Evolutionary conservation across 2,329 filamentous ascomycete species (phyloP).

Genomic region (Parastagonospora avenae): DNA sequence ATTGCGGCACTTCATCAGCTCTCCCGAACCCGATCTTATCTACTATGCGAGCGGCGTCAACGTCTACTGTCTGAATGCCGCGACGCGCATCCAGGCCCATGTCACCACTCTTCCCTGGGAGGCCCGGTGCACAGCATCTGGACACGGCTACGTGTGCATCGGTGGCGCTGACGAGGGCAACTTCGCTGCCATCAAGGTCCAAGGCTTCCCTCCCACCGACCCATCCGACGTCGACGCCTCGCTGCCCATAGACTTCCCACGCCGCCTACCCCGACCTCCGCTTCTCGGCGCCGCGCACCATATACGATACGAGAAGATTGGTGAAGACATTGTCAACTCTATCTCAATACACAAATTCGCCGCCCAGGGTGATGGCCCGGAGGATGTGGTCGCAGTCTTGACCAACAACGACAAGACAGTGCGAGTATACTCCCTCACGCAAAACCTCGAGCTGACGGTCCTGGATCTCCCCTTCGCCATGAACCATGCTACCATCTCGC

Average conservation of each 20-base stretch:
- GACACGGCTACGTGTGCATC: slow-evolving; percentile 86
- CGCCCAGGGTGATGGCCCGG: slow-evolving; percentile 47
- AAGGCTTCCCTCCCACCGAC: slow-evolving; percentile 48
- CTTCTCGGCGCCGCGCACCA: slow-evolving; percentile 41
- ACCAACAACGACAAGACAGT: slow-evolving; percentile 93
- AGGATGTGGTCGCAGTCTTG: slow-evolving; percentile 73
- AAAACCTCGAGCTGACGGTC: slow-evolving; percentile 70
- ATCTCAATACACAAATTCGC: slow-evolving; percentile 65
- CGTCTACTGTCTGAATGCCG: slow-evolving; percentile 62
- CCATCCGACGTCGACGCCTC: slow-evolving; percentile 61
- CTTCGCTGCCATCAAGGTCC: slow-evolving; percentile 77
- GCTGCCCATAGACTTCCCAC: slow-evolving; percentile 58
- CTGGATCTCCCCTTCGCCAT: slow-evolving; percentile 82
- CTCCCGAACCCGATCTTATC: slow-evolving; percentile 74
- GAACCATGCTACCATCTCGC: slow-evolving; percentile 93
- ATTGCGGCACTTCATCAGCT: slow-evolving; percentile 87
- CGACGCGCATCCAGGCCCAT: slow-evolving; percentile 72
- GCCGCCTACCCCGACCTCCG: slow-evolving; percentile 42
- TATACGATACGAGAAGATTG: slow-evolving; percentile 63
- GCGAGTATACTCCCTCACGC: slow-evolving; percentile 76
- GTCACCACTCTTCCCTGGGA: slow-evolving; percentile 69
- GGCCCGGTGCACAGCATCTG: slow-evolving; percentile 85
- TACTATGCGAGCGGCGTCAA: slow-evolving; percentile 83
- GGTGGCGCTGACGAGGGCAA: slow-evolving; percentile 84
- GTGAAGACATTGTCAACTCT: slow-evolving; percentile 69